phyloP scores from a whole-genome alignment of 1,284 basidiomycete genomes.

The Tilletia indica region DNA sequence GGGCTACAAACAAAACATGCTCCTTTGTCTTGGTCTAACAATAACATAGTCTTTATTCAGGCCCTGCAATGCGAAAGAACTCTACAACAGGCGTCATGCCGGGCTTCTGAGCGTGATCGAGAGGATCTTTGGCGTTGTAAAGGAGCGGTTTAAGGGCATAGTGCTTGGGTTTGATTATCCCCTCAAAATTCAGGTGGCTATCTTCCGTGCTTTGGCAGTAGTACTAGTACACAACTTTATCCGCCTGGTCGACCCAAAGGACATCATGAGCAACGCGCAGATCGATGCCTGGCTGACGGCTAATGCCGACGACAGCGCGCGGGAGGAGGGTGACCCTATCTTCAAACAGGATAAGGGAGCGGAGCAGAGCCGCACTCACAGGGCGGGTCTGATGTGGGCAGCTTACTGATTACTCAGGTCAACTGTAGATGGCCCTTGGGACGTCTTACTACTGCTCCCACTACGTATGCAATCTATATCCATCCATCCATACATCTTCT shows the following conservation, averaged over 20 bases:
- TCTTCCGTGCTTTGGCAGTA: background rate
- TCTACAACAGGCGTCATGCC: background rate
- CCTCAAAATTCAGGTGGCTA: background rate
- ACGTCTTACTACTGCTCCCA: too few relatives aligned
- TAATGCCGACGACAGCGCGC: too few relatives aligned
- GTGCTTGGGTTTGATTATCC: background rate
- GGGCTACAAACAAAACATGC: too few relatives aligned
- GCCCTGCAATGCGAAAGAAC: background rate
- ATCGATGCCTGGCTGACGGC: too few relatives aligned
- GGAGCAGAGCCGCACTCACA: too few relatives aligned
- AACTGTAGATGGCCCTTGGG: too few relatives aligned
- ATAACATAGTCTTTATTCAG: background rate
- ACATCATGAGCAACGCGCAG: background rate
- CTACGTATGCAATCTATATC: too few relatives aligned
- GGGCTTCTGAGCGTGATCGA: background rate
- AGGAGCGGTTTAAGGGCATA: background rate
- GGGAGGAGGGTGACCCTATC: too few relatives aligned
- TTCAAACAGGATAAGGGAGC: too few relatives aligned
- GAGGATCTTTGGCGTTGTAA: background rate
- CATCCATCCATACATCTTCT: too few relatives aligned
- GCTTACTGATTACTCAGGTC: too few relatives aligned
- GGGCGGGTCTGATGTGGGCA: too few relatives aligned
- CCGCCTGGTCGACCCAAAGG: background rate
- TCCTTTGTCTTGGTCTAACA: background rate
- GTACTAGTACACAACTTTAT: background rate